Conservation (phyloP, 257 asterid genomes). For the Solanum piurae region DNA sequence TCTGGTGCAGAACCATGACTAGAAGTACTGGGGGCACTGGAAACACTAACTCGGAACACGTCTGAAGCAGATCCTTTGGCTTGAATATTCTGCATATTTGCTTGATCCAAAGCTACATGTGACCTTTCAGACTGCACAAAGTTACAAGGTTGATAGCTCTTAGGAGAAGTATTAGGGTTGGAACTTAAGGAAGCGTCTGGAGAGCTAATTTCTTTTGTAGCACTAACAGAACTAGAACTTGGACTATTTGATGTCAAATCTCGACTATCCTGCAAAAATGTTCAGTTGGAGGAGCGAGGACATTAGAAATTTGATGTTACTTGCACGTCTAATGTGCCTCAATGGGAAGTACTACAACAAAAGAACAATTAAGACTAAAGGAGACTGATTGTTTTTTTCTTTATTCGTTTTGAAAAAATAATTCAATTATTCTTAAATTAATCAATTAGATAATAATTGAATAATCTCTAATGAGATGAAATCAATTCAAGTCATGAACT, state of each 20-base stretch:
- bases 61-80: constrained; percentile 72
- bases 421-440: neutral
- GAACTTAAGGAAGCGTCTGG: constrained; percentile 57
- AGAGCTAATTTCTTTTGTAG: constrained; percentile 54
- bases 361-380: neutral
- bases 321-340: neutral
- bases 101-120: constrained; percentile 66
- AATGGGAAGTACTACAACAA: neutral
- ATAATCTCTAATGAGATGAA: neutral
- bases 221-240: constrained; percentile 67
- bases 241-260: constrained; percentile 46
- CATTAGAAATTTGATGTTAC: neutral
- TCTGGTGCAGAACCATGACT: constrained; percentile 92
- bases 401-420: neutral
- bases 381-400: neutral
- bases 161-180: constrained; percentile 50
- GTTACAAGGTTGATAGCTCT: constrained; percentile 33
- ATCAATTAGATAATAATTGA: neutral
- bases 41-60: constrained; percentile 82
- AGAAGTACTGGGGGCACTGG: constrained; percentile 95
- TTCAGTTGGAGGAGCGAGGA: neutral
- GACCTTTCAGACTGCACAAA: constrained; percentile 47
- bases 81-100: constrained; percentile 86
- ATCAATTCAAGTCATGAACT: neutral
- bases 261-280: constrained; percentile 5